Conservation (phyloP, 495 filamentous ascomycete species). For the Ramalina intermedia region DNA sequence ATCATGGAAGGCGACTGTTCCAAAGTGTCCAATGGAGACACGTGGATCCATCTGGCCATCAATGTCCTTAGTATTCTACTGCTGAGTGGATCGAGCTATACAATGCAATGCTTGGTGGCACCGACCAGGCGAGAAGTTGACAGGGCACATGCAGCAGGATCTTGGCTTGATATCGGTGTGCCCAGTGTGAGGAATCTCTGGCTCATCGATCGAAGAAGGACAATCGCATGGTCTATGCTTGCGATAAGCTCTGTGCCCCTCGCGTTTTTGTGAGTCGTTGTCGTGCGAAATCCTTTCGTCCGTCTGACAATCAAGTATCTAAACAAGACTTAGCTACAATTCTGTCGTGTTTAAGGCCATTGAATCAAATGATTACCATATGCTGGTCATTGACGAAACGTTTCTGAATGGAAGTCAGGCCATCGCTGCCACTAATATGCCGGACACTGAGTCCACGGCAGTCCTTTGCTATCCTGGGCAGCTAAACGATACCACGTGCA, state of each 20-base stretch:
- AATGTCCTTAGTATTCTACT: constrained; percentile 24
- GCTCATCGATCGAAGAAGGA: constrained; percentile 1
- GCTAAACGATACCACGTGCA: too few relatives aligned
- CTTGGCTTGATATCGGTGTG: constrained; percentile 28
- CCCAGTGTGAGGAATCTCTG: constrained; percentile 25
- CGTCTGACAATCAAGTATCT: neutral
- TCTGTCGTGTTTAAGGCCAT: constrained; percentile 26
- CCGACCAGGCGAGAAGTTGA: constrained; percentile 27
- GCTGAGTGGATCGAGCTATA: constrained; percentile 28
- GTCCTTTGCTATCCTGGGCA: neutral
- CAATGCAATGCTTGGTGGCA: constrained; percentile 27
- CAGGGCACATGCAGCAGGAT: constrained; percentile 18
- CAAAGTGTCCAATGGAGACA: constrained; percentile 6
- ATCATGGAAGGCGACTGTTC: constrained; percentile 13
- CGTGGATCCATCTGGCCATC: constrained; percentile 22
- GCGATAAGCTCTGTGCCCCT: constrained; percentile 11
- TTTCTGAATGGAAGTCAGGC: constrained; percentile 9
- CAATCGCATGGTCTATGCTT: constrained; percentile 8
- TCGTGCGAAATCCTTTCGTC: neutral
- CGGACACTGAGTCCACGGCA: neutral
- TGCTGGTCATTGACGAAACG: constrained; percentile 18
- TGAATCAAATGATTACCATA: constrained; percentile 22
- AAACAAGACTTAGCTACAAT: constrained; percentile 20
- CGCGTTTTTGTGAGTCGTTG: constrained; percentile 13
- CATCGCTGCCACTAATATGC: neutral